A percentile compares a stretch with the other conserved stretches of the same genome.
phyloP scores from a whole-genome alignment of 495 filamentous ascomycete genomes.

The Ramalina intermedia region DNA sequence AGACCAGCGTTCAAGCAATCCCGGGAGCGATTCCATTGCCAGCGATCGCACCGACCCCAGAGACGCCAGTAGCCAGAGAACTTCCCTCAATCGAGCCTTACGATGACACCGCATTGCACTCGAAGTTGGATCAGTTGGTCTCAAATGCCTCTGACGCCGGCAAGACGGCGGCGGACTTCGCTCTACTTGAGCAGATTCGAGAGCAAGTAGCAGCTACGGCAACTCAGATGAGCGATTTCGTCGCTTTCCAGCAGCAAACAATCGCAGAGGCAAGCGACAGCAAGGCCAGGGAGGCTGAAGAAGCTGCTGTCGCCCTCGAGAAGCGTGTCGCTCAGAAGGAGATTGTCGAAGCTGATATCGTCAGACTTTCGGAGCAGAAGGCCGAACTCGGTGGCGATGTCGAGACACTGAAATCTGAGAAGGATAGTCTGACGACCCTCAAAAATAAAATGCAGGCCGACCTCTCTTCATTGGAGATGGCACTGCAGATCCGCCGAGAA shows the following conservation, averaged over 20 bases:
- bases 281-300: constrained; percentile 67
- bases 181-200: constrained; percentile 79
- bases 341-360: constrained; percentile 57
- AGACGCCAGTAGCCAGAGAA: constrained; percentile 25
- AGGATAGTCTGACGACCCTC: constrained; percentile 54
- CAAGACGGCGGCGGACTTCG: constrained; percentile 43
- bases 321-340: constrained; percentile 64
- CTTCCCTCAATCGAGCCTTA: constrained; percentile 32
- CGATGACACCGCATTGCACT: constrained; percentile 57
- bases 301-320: constrained; percentile 68
- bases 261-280: constrained; percentile 67
- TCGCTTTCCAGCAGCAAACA: constrained; percentile 61
- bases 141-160: constrained; percentile 35
- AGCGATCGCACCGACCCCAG: constrained; percentile 25
- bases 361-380: constrained; percentile 49
- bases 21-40: constrained; percentile 38
- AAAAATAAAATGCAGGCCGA: constrained; percentile 69
- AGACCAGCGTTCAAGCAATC: constrained; percentile 35
- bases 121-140: constrained; percentile 77
- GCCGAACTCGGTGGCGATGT: constrained; percentile 44
- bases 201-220: constrained; percentile 78
- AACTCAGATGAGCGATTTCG: constrained; percentile 71
- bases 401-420: constrained; percentile 44
- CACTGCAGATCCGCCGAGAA: constrained; percentile 72
- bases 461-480: constrained; percentile 75